Conservation (phyloP, 257 asterid genomes). For the Verbena officinalis region DNA sequence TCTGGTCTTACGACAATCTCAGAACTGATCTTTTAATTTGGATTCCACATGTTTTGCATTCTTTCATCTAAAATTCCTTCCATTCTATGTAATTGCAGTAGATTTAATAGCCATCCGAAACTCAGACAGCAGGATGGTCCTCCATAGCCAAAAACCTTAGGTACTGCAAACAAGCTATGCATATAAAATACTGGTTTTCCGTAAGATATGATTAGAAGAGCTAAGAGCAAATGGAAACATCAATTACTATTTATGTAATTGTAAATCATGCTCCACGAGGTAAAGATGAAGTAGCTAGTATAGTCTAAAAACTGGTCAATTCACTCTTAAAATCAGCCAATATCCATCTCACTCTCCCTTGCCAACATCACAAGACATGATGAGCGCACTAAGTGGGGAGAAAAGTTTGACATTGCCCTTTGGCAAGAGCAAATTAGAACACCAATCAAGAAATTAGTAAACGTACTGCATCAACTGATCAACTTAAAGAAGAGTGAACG, state of each 20-base stretch:
- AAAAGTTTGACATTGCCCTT: not conserved
- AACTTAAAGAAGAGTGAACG: constrained; percentile 29
- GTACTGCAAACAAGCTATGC: not conserved
- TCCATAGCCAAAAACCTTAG: not conserved
- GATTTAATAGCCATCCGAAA: not conserved
- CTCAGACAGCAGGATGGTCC: not conserved
- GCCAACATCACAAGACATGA: not conserved
- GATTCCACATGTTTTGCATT: not conserved
- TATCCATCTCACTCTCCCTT: not conserved
- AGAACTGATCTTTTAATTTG: not conserved
- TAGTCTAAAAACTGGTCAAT: not conserved
- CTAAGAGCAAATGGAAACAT: not conserved
- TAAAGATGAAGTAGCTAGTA: not conserved
- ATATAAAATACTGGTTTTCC: not conserved
- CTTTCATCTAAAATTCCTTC: not conserved
- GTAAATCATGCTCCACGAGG: not conserved
- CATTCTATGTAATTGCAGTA: not conserved
- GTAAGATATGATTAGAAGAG: not conserved
- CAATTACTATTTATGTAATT: not conserved
- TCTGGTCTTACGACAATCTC: not conserved
- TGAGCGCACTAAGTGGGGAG: not conserved
- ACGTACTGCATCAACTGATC: constrained; percentile 7
- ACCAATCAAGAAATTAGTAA: constrained; percentile 6
- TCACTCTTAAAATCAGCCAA: not conserved
- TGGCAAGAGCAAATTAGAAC: not conserved